Base-by-base conservation (phyloP, 352 stramenopile genomes). In the Pythium aquatile region DNA sequence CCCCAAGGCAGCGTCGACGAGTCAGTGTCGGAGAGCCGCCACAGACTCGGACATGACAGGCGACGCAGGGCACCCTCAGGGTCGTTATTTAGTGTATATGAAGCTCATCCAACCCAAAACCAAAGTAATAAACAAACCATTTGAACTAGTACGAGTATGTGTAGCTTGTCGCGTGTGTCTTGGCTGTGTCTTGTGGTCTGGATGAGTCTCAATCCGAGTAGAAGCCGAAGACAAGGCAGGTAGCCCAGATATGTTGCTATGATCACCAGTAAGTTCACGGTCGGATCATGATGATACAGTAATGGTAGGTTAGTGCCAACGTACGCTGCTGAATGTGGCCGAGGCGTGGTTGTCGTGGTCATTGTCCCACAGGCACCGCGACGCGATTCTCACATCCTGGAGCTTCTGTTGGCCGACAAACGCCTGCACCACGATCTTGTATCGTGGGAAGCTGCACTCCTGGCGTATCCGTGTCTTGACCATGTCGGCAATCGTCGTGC, bases 351-450 rank as follows among this genome's bases (percentile, higher is more conserved):
- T 98, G 79, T 98, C 94, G 57, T 90, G 84, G 53, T 93, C 75
- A 33, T 90, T 97, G 73, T 98, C 90, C 93, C 94, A 98, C 7
- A 98, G 78, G 55, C 94, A 98, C 35, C 93, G 78, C 58, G 90
- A 98, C 3, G 93, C 90, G 67, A 98, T 96, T 35, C 81, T 81
- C 33, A 98, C 87, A 47, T 97, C 94, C 67, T 98, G 94, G 61
- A 98, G 81, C 63, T 88, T 91, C 70, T 95, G 90, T 74, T 98
- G 81, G 17, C 96, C 96, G 59, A 98, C 88, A 42, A 96, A 98
- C 26, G 94, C 90, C 73, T 98, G 94, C 32, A 98, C 93, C 29
- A 98, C 75, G 47, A 98, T 75, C 64, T 98, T 98, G 73, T 98
- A 98, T 28, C 95, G 85, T 20, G 88, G 87, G 40, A 96, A 87